Conservation (phyloP, 352 stramenopile species). For the Peronospora destructor region DNA sequence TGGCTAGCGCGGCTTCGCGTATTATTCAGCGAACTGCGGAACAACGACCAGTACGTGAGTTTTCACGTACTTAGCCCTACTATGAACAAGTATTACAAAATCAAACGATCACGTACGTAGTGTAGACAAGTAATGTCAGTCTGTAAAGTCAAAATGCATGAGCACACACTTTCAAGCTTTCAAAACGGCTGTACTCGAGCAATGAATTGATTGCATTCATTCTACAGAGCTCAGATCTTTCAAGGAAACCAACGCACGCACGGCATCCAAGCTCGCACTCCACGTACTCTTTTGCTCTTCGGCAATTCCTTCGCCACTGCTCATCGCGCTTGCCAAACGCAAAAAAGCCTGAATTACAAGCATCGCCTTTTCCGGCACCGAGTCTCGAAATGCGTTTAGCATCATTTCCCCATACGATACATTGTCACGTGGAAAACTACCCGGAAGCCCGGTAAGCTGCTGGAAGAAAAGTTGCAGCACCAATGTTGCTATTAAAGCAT, state of each 20-base stretch:
- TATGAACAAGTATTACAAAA: constrained; percentile 20
- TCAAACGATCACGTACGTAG: constrained; percentile 9
- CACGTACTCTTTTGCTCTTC: constrained; percentile 17
- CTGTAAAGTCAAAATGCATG: constrained; percentile 13
- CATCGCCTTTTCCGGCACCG: constrained; percentile 31
- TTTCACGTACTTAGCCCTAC: constrained; percentile 9
- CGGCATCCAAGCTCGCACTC: constrained; percentile 22
- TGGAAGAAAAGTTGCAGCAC: constrained; percentile 67
- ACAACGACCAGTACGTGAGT: constrained; percentile 20
- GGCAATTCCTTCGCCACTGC: constrained; percentile 6
- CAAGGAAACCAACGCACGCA: constrained; percentile 29
- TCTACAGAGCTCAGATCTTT: constrained; percentile 35
- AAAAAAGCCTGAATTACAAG: constrained; percentile 27
- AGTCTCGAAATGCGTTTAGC: constrained; percentile 35
- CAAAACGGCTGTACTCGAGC: background rate
- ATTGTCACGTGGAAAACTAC: constrained; percentile 36
- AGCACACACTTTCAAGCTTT: constrained; percentile 7
- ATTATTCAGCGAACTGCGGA: constrained; percentile 32
- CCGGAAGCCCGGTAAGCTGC: constrained; percentile 46
- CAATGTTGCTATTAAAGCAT: constrained; percentile 20
- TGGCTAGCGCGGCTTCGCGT: constrained; percentile 48
- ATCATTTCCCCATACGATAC: constrained; percentile 34
- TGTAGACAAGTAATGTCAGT: background rate
- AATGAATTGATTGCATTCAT: constrained; percentile 17
- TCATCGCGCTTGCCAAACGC: constrained; percentile 9